Evolutionary conservation across 2,329 filamentous ascomycete genomes (phyloP), one percentile per base, ranked within the genome.

Genomic region (Chrysoporthe cubensis): DNA sequence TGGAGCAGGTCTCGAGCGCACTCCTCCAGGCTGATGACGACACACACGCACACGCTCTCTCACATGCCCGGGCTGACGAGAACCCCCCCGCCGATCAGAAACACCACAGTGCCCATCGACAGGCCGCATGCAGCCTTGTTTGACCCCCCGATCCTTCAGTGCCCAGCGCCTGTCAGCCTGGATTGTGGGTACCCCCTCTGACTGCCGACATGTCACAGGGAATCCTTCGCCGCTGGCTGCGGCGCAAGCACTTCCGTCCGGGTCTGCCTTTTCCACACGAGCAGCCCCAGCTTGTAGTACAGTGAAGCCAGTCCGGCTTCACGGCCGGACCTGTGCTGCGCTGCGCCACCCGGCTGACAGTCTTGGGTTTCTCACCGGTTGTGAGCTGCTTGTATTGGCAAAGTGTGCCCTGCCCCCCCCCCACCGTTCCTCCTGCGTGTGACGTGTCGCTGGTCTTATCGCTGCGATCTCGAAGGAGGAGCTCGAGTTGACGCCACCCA

Each of bases 71-170:
- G 3, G 18, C 50, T 59, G 54, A 57, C 48, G 26, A 16, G 43
- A n/a, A n/a, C 14, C 43, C n/a, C n/a, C n/a, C n/a, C 32, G 42
- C 52, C 43, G 54, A 59, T 18, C 63, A 59, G 16, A 43, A 52
- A 44, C 37, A 21, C 34, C 9, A 42, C 56, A 37, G n/a, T 16
- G 34, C 56, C 34, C 11, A 13, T 14, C 13, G 32, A 21, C 34
- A 56, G 21, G 21, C 32, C 48, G 11, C 46, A 57, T 34, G 62
- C 37, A 58, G 62, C 40, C 52, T 46, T 46, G 40, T 44, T 21
- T 43, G 62, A n/a, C 26, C n/a, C 16, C 26, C 16, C 6, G 13
- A 14, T 16, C 26, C n/a, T 16, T 13, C 16, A 48, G 43, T 26
- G 43, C 26, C 26, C 34, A 37, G 6, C 48, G 1, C 48, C 26